Conservation (phyloP, 371 early-diverging fungal species). For the Mycotypha africana region DNA sequence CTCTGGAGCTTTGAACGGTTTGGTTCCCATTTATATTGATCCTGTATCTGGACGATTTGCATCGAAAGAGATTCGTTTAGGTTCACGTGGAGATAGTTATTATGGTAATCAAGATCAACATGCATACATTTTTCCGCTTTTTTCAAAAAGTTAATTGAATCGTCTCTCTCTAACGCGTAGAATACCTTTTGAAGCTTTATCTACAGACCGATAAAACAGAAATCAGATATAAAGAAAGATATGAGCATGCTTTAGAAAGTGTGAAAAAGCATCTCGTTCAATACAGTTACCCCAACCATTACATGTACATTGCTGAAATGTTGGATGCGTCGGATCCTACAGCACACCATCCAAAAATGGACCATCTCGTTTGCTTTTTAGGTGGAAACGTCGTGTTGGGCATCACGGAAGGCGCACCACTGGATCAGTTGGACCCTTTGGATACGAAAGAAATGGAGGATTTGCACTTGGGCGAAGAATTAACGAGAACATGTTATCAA, state of each 20-base stretch:
- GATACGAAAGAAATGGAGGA: conserved; percentile 42
- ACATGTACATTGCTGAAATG: conserved; percentile 73
- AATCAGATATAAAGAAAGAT: conserved; percentile 61
- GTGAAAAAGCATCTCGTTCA: conserved; percentile 69
- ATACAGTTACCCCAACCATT: conserved; percentile 49
- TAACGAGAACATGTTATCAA: conserved; percentile 75
- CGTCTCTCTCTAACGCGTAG: conserved; percentile 42
- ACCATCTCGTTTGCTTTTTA: conserved; percentile 91
- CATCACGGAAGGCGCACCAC: conserved; percentile 57
- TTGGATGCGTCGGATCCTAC: conserved; percentile 23
- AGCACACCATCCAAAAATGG: conserved; percentile 69
- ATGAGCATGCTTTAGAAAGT: conserved; percentile 64
- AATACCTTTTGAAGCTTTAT: conserved; percentile 88
- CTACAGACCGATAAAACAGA: conserved; percentile 68
- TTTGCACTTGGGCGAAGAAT: conserved; percentile 66
- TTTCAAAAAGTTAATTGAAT: no score
- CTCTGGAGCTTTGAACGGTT: conserved; percentile 52
- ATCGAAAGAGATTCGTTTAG: conserved; percentile 58
- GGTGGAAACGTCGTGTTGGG: conserved; percentile 81
- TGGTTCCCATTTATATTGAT: conserved; percentile 74
- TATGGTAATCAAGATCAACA: conserved; percentile 52
- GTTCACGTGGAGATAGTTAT: conserved; percentile 87
- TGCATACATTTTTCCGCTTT: not conserved
- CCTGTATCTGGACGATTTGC: conserved; percentile 39
- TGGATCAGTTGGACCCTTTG: conserved; percentile 14